phyloP scores from a whole-genome alignment of 2,329 filamentous ascomycete genomes.

The Macroventuria anomochaeta region DNA sequence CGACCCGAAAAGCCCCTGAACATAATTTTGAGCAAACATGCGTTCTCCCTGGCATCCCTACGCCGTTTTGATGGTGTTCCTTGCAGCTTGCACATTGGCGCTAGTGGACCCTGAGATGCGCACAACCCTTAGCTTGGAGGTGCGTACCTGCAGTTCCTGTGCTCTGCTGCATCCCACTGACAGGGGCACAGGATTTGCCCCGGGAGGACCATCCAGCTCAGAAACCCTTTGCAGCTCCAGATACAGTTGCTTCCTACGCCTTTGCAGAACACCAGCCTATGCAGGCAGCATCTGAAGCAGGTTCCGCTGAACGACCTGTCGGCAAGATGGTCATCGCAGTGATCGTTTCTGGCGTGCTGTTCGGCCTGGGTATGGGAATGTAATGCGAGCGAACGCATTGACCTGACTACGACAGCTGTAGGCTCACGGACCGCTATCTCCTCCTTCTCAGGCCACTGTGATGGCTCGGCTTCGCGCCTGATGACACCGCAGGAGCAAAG shows the following conservation, averaged over 20 bases:
- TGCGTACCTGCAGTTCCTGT: background rate
- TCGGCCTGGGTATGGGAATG: slow-evolving; percentile 18
- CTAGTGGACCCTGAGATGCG: slow-evolving; percentile 2
- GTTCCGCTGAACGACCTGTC: slow-evolving; percentile 7
- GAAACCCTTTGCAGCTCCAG: background rate
- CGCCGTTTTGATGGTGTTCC: background rate
- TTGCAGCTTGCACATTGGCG: slow-evolving; percentile 4
- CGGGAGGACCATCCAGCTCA: background rate
- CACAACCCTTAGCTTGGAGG: background rate
- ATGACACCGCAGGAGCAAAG: background rate
- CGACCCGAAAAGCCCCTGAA: background rate
- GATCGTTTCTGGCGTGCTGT: slow-evolving; percentile 7
- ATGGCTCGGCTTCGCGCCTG: background rate
- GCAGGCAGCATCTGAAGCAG: slow-evolving; percentile 18
- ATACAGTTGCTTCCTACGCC: background rate
- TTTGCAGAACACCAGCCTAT: background rate
- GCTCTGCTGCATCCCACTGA: background rate
- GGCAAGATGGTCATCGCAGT: slow-evolving; percentile 14
- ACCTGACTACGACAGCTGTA: background rate
- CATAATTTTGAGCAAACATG: slow-evolving; percentile 2
- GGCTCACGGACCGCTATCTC: background rate
- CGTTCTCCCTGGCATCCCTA: background rate
- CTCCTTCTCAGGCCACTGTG: no score
- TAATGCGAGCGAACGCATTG: background rate
- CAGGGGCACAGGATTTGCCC: background rate